Evolutionary conservation across 495 filamentous ascomycete species (phyloP).

Genomic region (Podospora tetraspora): DNA sequence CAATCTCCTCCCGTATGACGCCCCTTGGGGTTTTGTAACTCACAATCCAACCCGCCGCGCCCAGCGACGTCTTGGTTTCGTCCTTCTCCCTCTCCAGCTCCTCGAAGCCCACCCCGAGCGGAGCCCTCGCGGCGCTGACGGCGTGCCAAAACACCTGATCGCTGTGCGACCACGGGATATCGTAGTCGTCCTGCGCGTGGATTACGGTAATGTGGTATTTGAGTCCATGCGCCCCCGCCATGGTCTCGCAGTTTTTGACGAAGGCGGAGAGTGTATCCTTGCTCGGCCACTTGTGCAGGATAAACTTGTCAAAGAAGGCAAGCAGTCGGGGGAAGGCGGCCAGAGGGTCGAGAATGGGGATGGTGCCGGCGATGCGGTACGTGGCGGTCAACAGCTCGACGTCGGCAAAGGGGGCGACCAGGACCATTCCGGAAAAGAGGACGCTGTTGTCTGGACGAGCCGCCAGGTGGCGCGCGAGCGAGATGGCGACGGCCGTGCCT

Average conservation of each 20-base stretch:
- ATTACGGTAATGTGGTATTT: slow-evolving; percentile 62
- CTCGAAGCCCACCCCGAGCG: not conserved
- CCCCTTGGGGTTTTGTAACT: not conserved
- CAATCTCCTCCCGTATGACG: not conserved
- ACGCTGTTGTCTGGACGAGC: slow-evolving; percentile 27
- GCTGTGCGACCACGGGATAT: slow-evolving; percentile 63
- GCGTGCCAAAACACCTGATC: slow-evolving; percentile 50
- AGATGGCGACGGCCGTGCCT: slow-evolving; percentile 74
- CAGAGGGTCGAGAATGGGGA: slow-evolving; percentile 75
- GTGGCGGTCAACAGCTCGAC: slow-evolving; percentile 59
- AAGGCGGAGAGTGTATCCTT: slow-evolving; percentile 39
- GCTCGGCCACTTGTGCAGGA: slow-evolving; percentile 49
- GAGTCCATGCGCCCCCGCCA: not conserved
- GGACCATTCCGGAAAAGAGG: slow-evolving; percentile 61
- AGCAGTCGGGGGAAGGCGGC: slow-evolving; percentile 39
- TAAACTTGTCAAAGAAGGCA: slow-evolving; percentile 34
- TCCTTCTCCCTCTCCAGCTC: slow-evolving; percentile 11
- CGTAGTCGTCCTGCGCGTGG: slow-evolving; percentile 66
- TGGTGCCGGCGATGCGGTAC: slow-evolving; percentile 59
- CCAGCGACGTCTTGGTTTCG: not conserved
- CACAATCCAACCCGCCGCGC: slow-evolving; percentile 1
- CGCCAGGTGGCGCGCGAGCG: slow-evolving; percentile 44
- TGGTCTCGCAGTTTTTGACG: slow-evolving; percentile 40
- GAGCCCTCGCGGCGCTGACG: slow-evolving; percentile 43
- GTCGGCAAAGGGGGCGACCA: slow-evolving; percentile 73